Percentiles rank a stretch among this genome's conserved stretches.
Evolutionary conservation across 352 stramenopile genomes (phyloP).

Genomic region (Phytophthora crassamura): DNA sequence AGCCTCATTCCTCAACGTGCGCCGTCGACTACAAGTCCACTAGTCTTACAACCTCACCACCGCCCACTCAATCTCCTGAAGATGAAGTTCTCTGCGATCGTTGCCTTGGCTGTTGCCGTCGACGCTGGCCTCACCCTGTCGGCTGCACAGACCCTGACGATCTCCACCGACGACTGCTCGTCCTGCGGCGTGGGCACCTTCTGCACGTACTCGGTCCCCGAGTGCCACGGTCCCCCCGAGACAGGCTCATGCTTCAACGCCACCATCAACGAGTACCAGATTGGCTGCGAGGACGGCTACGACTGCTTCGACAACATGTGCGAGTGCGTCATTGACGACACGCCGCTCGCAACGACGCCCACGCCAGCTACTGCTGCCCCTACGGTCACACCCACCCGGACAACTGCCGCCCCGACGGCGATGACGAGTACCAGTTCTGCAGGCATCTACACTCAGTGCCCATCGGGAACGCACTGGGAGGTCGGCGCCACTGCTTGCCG

Average conservation of each 20-base stretch:
- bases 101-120: constrained; percentile 15
- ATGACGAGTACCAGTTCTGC: background rate
- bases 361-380: background rate
- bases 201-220: constrained; percentile 19
- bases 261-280: constrained; percentile 32
- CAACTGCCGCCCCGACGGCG: background rate
- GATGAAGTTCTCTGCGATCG: constrained; percentile 36
- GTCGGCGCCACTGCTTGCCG: constrained; percentile 30
- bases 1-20: constrained; percentile 28
- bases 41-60: background rate
- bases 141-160: constrained; percentile 6
- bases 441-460: constrained; percentile 26
- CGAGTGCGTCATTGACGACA: constrained; percentile 38
- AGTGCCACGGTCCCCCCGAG: constrained; percentile 22
- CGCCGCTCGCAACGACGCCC: background rate
- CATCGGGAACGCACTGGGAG: constrained; percentile 32
- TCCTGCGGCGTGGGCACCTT: constrained; percentile 24
- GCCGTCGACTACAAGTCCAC: constrained; percentile 9
- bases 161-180: constrained; percentile 28
- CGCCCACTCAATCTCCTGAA: background rate
- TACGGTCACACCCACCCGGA: background rate
- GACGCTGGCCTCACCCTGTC: constrained; percentile 14
- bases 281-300: constrained; percentile 28
- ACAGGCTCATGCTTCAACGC: constrained; percentile 26
- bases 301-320: constrained; percentile 39